Base-by-base conservation (phyloP, 2,329 filamentous ascomycete genomes). In the Pseudogymnoascus sp. region DNA sequence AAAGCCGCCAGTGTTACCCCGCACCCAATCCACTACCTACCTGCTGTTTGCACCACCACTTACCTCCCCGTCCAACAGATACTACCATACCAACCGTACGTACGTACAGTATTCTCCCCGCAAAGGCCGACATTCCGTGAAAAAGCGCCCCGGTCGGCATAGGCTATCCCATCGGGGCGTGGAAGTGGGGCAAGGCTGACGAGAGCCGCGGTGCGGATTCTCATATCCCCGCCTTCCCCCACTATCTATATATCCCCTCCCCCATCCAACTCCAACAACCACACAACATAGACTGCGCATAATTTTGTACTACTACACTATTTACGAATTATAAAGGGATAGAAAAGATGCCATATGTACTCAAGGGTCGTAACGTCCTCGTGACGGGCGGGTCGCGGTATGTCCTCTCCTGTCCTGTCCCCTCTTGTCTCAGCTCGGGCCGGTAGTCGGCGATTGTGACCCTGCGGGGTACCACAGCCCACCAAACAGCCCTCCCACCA, bases 371-470 rank as follows among this genome's bases (percentile, higher is more conserved):
- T 35, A 88, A 86, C 67, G 82, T 88, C 29, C 79, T 89, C 13
- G 77, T 89, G 21, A 88, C 84, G 0, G 86, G 83, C 48, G 84
- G 83, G 55, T 86, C 84, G 51, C 78, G 84, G 85, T 87, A 75
- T 66, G 77, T 69, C n/a, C 36, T 10, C 41, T 9, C 15, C 27
- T 29, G 17, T 31, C 33, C 25, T 31, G 9, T 27, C 36, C 6
- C 10, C 25, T 42, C 61, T 27, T 15, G n/a, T 35, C 48, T 39
- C n/a, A 39, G 12, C 10, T 58, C 27, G 51, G 13, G 7, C 31
- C 42, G 42, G 42, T 29, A 3, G 3, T 58, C 51, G 51, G 51
- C 29, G 29, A 58, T 58, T 21, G 27, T 33, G n/a, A 59, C 55
- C 36, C 8, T 38, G 17, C 31, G 25, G 17, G 58, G n/a, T 39